Evolutionary conservation across 2,329 filamentous ascomycete species (phyloP).

Genomic region (Ceratocystis destructans): DNA sequence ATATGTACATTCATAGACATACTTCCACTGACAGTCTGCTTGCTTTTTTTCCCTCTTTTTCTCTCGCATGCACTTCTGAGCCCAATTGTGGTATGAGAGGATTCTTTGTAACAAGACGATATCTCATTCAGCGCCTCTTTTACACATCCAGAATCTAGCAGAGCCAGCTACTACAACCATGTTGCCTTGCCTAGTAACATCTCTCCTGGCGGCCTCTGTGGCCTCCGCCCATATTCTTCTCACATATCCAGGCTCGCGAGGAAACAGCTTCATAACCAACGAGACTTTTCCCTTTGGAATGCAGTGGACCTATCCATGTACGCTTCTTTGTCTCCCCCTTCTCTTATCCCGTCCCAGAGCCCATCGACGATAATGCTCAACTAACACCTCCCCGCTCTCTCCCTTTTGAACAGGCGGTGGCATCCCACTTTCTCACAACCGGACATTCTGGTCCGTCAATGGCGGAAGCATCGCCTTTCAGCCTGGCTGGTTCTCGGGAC

Average conservation of each 20-base stretch:
- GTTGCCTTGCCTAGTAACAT: background rate
- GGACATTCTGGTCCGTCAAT: constrained; percentile 64
- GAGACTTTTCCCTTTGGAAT: constrained; percentile 53
- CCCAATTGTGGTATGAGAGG: background rate
- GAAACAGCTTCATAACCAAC: constrained; percentile 50
- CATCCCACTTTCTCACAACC: constrained; percentile 55
- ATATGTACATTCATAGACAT: background rate
- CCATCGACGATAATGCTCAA: background rate
- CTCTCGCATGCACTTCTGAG: background rate
- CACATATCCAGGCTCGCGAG: constrained; percentile 52
- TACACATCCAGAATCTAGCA: background rate
- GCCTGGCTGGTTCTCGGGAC: constrained; percentile 78
- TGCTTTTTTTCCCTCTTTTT: background rate
- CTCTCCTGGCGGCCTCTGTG: constrained; percentile 17
- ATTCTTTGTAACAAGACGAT: background rate
- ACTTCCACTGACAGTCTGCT: background rate
- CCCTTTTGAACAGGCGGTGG: constrained; percentile 50
- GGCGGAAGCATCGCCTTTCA: constrained; percentile 67
- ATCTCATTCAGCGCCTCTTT: background rate
- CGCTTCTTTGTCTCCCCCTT: constrained; percentile 23
- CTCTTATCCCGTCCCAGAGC: background rate
- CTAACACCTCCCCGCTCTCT: constrained; percentile 9
- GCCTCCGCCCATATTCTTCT: constrained; percentile 40
- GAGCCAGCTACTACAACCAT: background rate
- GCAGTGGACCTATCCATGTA: constrained; percentile 62